These are phyloP conservation scores for Podospora bellae-mahoneyi DNA, from an alignment of 495 filamentous ascomycete genomes.

Conservation along the genomic window DNA sequence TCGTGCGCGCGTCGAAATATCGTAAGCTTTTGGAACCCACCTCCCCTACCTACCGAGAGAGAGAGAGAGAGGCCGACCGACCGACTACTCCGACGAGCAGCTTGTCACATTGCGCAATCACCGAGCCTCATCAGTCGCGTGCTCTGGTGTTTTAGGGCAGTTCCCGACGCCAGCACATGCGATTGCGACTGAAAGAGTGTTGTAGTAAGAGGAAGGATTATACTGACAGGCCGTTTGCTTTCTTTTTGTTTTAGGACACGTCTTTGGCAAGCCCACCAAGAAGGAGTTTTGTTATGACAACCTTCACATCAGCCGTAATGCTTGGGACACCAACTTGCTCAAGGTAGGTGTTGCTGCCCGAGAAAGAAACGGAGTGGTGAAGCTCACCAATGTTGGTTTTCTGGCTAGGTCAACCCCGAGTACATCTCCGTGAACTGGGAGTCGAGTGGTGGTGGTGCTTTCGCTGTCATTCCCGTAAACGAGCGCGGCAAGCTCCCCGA, in stretches of 20 bases:
- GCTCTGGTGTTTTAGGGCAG: slow-evolving; percentile 24
- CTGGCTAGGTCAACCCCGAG: slow-evolving; percentile 80
- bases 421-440: slow-evolving; percentile 99
- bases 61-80: not conserved
- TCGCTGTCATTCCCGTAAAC: slow-evolving; percentile 89
- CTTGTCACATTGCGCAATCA: not conserved
- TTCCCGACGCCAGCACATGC: slow-evolving; percentile 19
- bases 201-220: not conserved
- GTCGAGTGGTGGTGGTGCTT: slow-evolving; percentile 91
- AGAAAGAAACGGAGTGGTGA: not conserved
- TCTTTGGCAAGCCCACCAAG: slow-evolving; percentile 89
- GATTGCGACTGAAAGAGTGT: slow-evolving; percentile 12
- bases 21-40: slow-evolving; percentile 56
- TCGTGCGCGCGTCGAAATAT: slow-evolving; percentile 98
- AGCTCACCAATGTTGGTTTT: not conserved
- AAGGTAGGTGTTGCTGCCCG: slow-evolving; percentile 56
- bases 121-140: not conserved
- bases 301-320: slow-evolving; percentile 88
- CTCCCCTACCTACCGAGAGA: too few relatives aligned
- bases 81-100: not conserved
- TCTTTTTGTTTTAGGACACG: slow-evolving; percentile 66
- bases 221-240: slow-evolving; percentile 20
- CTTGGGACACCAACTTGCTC: slow-evolving; percentile 97
- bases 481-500: slow-evolving; percentile 89
- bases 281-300: slow-evolving; percentile 97